Evolutionary conservation across 148 eudicot species (phyloP), one percentile per base, ranked within the genome.

Genomic region (Amaranthus hypochondriacus): DNA sequence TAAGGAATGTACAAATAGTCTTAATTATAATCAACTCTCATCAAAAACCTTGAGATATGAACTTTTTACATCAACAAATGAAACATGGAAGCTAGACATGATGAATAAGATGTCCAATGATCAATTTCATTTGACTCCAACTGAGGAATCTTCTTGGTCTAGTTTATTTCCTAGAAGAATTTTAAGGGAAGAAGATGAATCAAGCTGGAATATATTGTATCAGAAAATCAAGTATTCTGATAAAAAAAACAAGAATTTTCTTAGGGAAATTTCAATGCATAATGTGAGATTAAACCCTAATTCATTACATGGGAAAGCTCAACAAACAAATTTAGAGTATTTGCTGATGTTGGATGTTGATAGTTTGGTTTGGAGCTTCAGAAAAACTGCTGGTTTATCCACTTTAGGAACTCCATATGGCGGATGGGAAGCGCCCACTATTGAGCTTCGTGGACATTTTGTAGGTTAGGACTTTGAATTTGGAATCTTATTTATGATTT

Each of bases 401-500:
- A 59, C 6, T 14, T 65, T 57, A 50, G 73, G 68, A 49, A 54
- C 9, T 43, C 73, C 78, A 9, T 76, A 68, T 59, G 78, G 78
- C 42, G 78, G 78, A 4, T 76, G 73, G 78, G 78, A 76, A 47
- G 68, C 78, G 11, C 73, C 78, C 1, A 7, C 15, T 57, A 48
- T 76, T 48, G n/a, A 12, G 56, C 77, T 75, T 6, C 77, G 77
- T 4, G 78, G 78, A 42, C 73, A 76, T 51, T 76, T 76, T 51
- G 57, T 76, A 68, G 78, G 78, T 76, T 28, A n/a, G 68, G 18
- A 18, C 18, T 18, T 18, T 18, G 18, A 18, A 18, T 18, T 18
- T 18, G 18, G 18, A 18, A 18, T 18, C 18, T 18, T 18, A 18
- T 18, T 18, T 18, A 18, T 18, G 18, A 18, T 18, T 18, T 18